Evolutionary conservation across 805 yeast genomes (phyloP), one percentile per base, ranked within the genome.

Genomic region (Hanseniaspora thailandica): DNA sequence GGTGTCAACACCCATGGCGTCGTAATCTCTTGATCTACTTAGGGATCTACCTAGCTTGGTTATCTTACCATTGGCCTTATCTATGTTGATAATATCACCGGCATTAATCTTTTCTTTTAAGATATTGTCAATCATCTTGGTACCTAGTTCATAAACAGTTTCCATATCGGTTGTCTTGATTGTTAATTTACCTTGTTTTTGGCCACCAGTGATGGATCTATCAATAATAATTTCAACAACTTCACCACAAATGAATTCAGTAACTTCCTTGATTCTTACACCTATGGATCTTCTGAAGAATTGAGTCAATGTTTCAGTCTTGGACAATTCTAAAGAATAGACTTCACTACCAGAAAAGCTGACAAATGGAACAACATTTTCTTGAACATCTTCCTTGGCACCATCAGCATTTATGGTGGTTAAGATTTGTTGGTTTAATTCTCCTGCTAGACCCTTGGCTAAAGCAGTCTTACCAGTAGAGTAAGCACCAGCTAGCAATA

Each of bases 81-180:
- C 98, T 66, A 93, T 87, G 48, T 93, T 83, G 55, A 93, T 84
- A 51, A 93, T 95, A 70, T 93, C 99, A 55, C 99, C 99, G 12
- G 97, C 96, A 56, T 90, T 76, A 26, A 93, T 93, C 67, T 90
- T 90, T 69, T 93, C 99, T 68, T 85, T 86, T 58, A 95, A 84
- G 65, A 93, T 77, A 4, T 96, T 85, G 61, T 88, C 96, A 64
- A 87, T 87, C 96, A 87, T 88, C 70, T 87, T 87, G 63, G 82
- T 81, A 55, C 96, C 96, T 63, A 87, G 74, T 70, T 93, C 98
- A 70, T 93, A 93, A 57, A 93, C 87, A 25, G 98, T 90, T 69
- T 94, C 98, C 95, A 93, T 94, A 67, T 93, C 96, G 40, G 97
- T 93, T 45, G 97, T 86, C 66, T 87, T 93, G 67, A 93, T 90